A percentile compares a stretch with the other conserved stretches of the same genome.
Evolutionary conservation across 371 early-diverging fungal species (phyloP).

Genomic region (Mortierella sp.): DNA sequence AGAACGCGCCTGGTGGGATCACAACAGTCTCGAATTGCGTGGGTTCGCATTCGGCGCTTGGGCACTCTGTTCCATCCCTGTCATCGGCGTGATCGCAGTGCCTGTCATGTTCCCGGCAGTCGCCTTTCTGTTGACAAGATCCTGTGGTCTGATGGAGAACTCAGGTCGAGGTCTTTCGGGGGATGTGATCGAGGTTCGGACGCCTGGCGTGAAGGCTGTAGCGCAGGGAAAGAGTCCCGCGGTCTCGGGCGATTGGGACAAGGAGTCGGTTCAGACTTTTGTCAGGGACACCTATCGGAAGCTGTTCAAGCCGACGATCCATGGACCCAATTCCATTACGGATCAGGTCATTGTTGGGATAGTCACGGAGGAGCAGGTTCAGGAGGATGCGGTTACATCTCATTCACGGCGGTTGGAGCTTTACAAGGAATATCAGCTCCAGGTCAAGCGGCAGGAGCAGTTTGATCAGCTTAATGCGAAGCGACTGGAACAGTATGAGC

Average conservation of each 20-base stretch:
- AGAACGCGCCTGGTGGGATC: conserved; percentile 42
- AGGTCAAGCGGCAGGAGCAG: not conserved
- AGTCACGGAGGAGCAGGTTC: conserved; percentile 20
- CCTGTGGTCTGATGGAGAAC: conserved; percentile 51
- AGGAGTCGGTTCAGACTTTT: conserved; percentile 18
- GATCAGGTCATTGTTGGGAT: conserved; percentile 15
- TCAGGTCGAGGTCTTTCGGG: conserved; percentile 25
- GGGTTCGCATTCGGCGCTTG: conserved; percentile 49
- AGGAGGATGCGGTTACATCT: conserved; percentile 1
- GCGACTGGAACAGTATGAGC: not conserved
- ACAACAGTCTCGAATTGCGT: conserved; percentile 30
- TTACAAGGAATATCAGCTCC: not conserved
- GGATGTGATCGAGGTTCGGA: conserved; percentile 32
- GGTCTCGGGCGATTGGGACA: conserved; percentile 38
- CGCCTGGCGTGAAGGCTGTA: conserved; percentile 40
- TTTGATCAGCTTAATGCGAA: not conserved
- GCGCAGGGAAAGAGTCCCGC: conserved; percentile 25
- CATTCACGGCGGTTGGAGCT: conserved; percentile 11
- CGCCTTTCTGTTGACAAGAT: conserved; percentile 34
- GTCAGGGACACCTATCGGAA: conserved; percentile 6
- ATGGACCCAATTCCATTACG: not conserved
- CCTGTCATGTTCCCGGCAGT: conserved; percentile 42
- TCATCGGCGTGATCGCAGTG: conserved; percentile 28
- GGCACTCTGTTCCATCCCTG: conserved; percentile 31
- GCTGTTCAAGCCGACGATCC: not conserved